phyloP scores from a whole-genome alignment of 1,284 basidiomycete species.

The Chondrostereum purpureum region DNA sequence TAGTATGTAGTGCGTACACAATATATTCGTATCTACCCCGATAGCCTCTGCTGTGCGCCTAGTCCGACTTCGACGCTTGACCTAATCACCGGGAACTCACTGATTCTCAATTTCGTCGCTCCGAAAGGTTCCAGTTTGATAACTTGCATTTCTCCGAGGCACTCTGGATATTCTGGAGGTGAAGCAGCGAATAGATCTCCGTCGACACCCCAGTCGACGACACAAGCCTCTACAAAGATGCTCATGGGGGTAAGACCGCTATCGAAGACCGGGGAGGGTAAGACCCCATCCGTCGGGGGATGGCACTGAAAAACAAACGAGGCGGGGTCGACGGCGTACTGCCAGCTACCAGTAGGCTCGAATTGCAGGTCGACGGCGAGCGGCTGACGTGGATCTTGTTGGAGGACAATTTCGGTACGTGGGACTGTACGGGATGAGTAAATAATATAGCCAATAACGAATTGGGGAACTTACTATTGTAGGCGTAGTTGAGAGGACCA shows the following conservation, averaged over 20 bases:
- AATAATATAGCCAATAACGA: neutral
- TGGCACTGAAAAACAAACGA: slow-evolving; percentile 41
- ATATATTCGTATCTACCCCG: too few species aligned
- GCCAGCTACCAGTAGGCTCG: slow-evolving; percentile 42
- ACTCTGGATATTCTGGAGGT: slow-evolving; percentile 41
- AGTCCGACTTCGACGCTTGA: too few species aligned
- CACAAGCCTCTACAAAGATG: slow-evolving; percentile 45
- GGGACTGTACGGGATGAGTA: slow-evolving; percentile 20
- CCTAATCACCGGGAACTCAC: slow-evolving; percentile 41
- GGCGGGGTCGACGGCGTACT: slow-evolving; percentile 50
- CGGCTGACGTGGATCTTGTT: slow-evolving; percentile 37
- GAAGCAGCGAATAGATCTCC: slow-evolving; percentile 44
- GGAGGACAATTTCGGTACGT: slow-evolving; percentile 36
- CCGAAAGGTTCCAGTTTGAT: slow-evolving; percentile 48
- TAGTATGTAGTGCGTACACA: too few species aligned
- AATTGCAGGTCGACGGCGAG: slow-evolving; percentile 49
- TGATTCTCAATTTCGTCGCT: slow-evolving; percentile 49
- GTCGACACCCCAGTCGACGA: slow-evolving; percentile 40
- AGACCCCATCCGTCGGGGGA: slow-evolving; percentile 28
- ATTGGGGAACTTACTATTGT: slow-evolving; percentile 32
- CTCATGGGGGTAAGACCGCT: slow-evolving; percentile 43
- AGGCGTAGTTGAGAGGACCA: slow-evolving; percentile 51
- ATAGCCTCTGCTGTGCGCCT: too few species aligned
- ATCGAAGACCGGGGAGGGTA: slow-evolving; percentile 52
- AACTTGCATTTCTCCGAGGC: slow-evolving; percentile 34